A percentile compares a stretch with the other conserved stretches of the same genome.
These are phyloP conservation scores for Penicillium turbatum DNA, from an alignment of 495 filamentous ascomycete species.

Conservation along the genomic window DNA sequence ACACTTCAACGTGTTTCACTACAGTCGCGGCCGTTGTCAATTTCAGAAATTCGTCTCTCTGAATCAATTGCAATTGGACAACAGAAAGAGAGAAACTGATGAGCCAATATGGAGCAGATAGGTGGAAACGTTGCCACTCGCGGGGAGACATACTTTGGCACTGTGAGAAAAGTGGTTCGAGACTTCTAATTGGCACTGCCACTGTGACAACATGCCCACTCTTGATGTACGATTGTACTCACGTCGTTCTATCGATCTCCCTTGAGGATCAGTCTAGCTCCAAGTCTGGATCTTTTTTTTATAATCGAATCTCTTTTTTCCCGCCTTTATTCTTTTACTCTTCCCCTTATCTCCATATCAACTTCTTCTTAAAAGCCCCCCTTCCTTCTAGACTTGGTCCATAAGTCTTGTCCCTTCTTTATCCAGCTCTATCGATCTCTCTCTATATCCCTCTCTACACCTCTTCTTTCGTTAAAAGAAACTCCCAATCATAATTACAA, in stretches of 20 bases:
- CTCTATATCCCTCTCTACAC: background rate
- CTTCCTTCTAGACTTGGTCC: slow-evolving; percentile 31
- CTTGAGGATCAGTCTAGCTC: slow-evolving; percentile 6
- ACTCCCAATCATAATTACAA: background rate
- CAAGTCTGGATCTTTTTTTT: slow-evolving; percentile 11
- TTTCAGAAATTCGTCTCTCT: background rate
- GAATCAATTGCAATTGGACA: background rate
- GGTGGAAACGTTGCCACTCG: slow-evolving; percentile 26
- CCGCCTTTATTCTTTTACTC: slow-evolving; percentile 6
- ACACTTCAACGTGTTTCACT: background rate
- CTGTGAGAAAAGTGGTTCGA: slow-evolving; percentile 12
- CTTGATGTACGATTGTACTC: background rate
- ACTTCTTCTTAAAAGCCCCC: slow-evolving; percentile 7
- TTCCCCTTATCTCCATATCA: slow-evolving; percentile 21
- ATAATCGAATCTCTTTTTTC: slow-evolving; percentile 8
- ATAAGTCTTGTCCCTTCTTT: slow-evolving; percentile 27
- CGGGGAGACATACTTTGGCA: slow-evolving; percentile 14
- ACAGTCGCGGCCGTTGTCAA: background rate
- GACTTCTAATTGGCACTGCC: slow-evolving; percentile 16
- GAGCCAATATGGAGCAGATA: slow-evolving; percentile 1
- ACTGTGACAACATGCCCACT: slow-evolving; percentile 19
- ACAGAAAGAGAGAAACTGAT: slow-evolving; percentile 15
- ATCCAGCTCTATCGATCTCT: slow-evolving; percentile 4
- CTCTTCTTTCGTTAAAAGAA: background rate
- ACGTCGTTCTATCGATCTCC: slow-evolving; percentile 13